Evolutionary conservation across 306 rosid genomes (phyloP), one percentile per base, ranked within the genome.

Genomic region (Cicer judaicum): DNA sequence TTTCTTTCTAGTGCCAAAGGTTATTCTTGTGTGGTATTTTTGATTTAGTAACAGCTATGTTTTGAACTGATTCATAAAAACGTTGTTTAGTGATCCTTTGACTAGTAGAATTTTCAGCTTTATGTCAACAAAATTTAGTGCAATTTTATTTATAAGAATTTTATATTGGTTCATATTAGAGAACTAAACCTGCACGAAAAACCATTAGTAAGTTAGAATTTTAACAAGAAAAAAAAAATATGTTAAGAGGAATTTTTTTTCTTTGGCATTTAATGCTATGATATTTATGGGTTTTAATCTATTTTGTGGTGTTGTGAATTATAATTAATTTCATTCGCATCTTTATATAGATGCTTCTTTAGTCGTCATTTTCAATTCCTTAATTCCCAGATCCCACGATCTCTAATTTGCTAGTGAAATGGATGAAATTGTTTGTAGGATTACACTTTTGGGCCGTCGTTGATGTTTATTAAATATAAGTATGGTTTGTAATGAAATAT

Each of bases 11-110:
- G 29, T 47, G 34, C 73, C 0, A 64, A 52, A 71, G 74, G 72
- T 47, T 53, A 53, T 70, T 79, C 70, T 42, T 47, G 73, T 21
- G 52, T 70, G 74, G 2, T 75, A 42, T 66, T 75, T 82, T 74
- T 13, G 8, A 2, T 74, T 66, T 73, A 13, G 67, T 72, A 39
- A 1, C 66, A 79, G 68, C 79, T 66, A 21, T 66, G 80, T 54
- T 73, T 59, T 73, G 36, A 71, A 71, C 63, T 9, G 44, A 34
- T 44, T 41, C 40, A 78, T 55, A 49, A 5, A 34, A 18, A 34
- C 34, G 38, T 49, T 76, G 34, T 13, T 80, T 7, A n/a, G 42
- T 59, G 43, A 60, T 34, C 10, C 43, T 36, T 60, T 36, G 18
- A 34, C 10, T n/a, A 60, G 42, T 60, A 36, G 19, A 34, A 60